A percentile compares a stretch with the other conserved stretches of the same genome.
phyloP scores from a whole-genome alignment of 2,329 filamentous ascomycete species.

The Fusarium chuoi region DNA sequence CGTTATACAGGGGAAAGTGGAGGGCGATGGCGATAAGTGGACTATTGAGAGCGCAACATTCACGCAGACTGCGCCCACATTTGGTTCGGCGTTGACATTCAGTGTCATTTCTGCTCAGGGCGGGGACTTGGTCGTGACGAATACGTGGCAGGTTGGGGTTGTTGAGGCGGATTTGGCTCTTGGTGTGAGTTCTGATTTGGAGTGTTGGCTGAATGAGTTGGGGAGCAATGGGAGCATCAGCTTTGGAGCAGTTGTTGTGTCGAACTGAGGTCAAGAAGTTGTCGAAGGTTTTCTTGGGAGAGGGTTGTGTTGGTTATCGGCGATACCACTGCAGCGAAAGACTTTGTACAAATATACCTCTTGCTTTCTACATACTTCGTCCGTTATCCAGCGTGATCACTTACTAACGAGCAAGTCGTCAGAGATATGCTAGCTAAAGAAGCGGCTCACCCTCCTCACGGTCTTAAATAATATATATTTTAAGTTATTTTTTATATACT shows the following conservation, averaged over 20 bases:
- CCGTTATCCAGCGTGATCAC: neutral
- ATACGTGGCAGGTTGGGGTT: constrained; percentile 17
- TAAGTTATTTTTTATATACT: too few relatives aligned
- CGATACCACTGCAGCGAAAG: neutral
- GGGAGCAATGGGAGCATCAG: neutral
- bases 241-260: neutral
- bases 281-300: neutral
- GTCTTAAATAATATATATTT: too few relatives aligned
- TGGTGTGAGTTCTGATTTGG: constrained; percentile 5
- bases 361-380: neutral
- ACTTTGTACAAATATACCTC: neutral
- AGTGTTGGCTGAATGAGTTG: constrained; percentile 6
- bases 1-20: neutral
- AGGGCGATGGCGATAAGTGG: neutral
- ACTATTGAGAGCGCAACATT: neutral
- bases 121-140: neutral
- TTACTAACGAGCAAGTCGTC: neutral
- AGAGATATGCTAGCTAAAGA: neutral
- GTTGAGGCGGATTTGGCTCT: constrained; percentile 3
- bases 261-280: neutral
- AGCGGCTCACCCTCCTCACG: neutral
- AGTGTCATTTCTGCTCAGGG: neutral
- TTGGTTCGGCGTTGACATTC: constrained; percentile 3
- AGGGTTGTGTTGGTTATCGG: neutral
- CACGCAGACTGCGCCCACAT: neutral